Evolutionary conservation across 2,329 filamentous ascomycete genomes (phyloP).

Genomic region (Teratosphaeria viscida): DNA sequence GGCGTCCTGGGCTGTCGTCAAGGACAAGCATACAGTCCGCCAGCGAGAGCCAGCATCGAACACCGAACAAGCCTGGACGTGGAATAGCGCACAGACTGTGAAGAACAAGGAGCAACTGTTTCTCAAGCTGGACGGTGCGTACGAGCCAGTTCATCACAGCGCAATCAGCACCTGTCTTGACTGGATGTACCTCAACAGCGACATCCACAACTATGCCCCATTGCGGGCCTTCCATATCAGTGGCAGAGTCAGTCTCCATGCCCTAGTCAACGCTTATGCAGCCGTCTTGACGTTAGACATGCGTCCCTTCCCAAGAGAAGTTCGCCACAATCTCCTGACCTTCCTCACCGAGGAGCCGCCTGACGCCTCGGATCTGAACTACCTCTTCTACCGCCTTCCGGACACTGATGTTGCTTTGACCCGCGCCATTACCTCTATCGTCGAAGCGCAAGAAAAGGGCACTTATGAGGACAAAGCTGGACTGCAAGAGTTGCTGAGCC

Average conservation of each 20-base stretch:
- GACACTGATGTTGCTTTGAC: conserved; percentile 6
- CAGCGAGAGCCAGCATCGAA: background rate
- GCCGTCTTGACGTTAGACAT: conserved; percentile 8
- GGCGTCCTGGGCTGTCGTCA: background rate
- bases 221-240: conserved; percentile 7
- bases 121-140: conserved; percentile 5
- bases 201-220: conserved; percentile 1
- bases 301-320: conserved; percentile 6
- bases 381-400: conserved; percentile 8
- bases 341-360: conserved; percentile 4
- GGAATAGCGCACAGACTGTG: background rate
- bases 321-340: conserved; percentile 4
- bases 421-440: conserved; percentile 9
- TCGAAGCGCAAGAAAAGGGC: background rate
- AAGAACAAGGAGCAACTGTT: background rate
- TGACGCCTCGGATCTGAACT: conserved; percentile 3
- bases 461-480: background rate
- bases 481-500: background rate
- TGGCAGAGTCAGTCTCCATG: conserved; percentile 1
- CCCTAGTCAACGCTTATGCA: conserved; percentile 12
- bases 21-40: background rate
- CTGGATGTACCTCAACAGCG: conserved; percentile 15
- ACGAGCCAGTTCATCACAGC: conserved; percentile 3
- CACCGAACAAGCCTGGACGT: background rate
- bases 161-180: conserved; percentile 5